phyloP scores from a whole-genome alignment of 768 basidiomycete species.

The Inosperma sp. region DNA sequence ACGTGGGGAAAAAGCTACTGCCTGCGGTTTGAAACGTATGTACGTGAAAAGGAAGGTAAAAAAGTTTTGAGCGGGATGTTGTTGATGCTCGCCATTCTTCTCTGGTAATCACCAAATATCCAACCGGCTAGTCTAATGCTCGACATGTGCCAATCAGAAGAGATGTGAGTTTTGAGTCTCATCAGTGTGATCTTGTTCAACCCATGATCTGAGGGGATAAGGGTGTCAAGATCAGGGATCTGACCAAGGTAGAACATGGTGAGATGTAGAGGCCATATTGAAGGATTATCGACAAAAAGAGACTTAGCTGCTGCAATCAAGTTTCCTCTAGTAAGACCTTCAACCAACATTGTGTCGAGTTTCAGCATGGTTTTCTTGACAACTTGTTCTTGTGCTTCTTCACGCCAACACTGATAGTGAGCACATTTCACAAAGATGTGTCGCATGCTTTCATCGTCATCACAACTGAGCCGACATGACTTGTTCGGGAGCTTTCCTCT shows the following conservation, averaged over 20 bases:
- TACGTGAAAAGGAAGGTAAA: neutral
- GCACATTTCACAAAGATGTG: constrained; percentile 11
- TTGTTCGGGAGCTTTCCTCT: neutral
- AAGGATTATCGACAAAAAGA: constrained; percentile 3
- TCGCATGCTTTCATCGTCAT: neutral
- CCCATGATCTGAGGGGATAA: neutral
- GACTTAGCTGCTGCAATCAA: constrained; percentile 8
- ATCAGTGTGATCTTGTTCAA: neutral
- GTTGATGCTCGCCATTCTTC: constrained; percentile 5
- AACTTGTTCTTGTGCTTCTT: neutral
- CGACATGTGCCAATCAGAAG: constrained; percentile 12
- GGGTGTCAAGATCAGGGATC: constrained; percentile 5
- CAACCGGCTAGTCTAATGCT: constrained; percentile 9
- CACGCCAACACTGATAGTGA: constrained; percentile 2
- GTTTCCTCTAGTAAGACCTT: neutral
- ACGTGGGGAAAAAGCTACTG: constrained; percentile 2
- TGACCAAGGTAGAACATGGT: constrained; percentile 15
- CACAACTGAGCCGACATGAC: constrained; percentile 8
- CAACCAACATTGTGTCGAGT: neutral
- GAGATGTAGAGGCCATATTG: constrained; percentile 10
- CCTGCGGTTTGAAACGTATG: neutral
- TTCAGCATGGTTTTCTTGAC: neutral
- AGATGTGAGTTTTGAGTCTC: constrained; percentile 3
- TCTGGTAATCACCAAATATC: constrained; percentile 14
- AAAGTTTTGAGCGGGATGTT: neutral